Conservation (phyloP, 805 yeast genomes). For the Saccharomycopsis sp. region DNA sequence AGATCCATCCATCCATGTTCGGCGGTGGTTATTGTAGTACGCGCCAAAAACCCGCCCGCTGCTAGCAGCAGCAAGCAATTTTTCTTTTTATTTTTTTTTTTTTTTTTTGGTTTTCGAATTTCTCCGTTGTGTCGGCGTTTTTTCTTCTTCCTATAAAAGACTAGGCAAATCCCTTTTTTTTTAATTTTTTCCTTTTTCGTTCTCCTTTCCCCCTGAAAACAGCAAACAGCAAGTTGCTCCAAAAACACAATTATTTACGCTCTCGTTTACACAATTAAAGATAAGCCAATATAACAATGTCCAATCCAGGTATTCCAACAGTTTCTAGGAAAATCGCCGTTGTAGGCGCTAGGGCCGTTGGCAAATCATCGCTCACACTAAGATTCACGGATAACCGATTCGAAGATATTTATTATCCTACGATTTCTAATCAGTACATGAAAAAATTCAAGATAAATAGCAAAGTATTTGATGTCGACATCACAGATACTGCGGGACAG, state of each 20-base stretch:
- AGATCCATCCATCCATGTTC: too few relatives aligned
- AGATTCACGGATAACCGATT: conserved; percentile 84
- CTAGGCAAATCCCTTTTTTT: background rate
- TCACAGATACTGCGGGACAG: conserved; percentile 90
- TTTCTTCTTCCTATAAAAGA: background rate
- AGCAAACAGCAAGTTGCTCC: too few relatives aligned
- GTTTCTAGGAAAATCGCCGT: conserved; percentile 69
- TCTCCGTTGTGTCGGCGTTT: background rate
- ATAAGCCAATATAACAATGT: background rate
- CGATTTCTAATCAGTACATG: conserved; percentile 79
- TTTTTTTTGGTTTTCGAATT: background rate
- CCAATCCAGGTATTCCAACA: conserved; percentile 12
- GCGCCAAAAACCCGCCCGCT: too few relatives aligned
- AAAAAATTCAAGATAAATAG: conserved; percentile 63
- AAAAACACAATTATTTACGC: too few relatives aligned
- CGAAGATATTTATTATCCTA: conserved; percentile 84
- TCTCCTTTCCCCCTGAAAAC: too few relatives aligned
- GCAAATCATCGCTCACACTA: conserved; percentile 78
- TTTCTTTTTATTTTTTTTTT: background rate
- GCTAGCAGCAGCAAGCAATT: too few relatives aligned
- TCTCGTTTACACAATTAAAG: too few relatives aligned
- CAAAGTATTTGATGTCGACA: conserved; percentile 73
- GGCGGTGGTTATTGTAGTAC: too few relatives aligned
- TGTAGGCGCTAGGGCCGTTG: conserved; percentile 84
- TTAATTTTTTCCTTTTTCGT: background rate